Percentiles rank a stretch among this genome's conserved stretches.
phyloP scores from a whole-genome alignment of 768 basidiomycete species.

The Suillus lakei region DNA sequence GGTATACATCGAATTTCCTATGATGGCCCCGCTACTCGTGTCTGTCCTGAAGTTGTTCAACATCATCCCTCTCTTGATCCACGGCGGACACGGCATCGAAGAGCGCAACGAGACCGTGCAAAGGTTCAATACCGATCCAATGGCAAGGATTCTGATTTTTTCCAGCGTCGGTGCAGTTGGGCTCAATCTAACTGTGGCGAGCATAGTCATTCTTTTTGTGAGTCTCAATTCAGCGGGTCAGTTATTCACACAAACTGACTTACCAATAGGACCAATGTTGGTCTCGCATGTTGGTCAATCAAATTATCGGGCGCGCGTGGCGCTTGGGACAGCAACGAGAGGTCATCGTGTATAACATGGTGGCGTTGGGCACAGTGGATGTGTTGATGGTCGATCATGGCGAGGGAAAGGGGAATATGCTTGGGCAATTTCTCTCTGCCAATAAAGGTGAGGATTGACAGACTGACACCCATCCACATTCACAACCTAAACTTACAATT shows the following conservation, averaged over 20 bases:
- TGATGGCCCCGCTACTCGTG: neutral
- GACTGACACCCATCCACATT: too few species aligned
- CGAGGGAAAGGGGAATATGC: conserved; percentile 16
- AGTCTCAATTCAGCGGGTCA: too few species aligned
- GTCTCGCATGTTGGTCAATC: conserved; percentile 18
- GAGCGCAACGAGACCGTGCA: neutral
- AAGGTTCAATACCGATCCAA: neutral
- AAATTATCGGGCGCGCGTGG: conserved; percentile 19
- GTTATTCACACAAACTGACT: too few species aligned
- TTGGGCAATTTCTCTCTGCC: conserved; percentile 10
- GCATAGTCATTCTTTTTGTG: conserved; percentile 29
- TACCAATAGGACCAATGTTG: conserved; percentile 18
- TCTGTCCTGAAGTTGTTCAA: neutral
- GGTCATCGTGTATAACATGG: conserved; percentile 16
- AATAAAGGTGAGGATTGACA: too few species aligned
- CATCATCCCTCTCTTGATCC: neutral
- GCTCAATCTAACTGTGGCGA: conserved; percentile 27
- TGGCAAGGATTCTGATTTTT: conserved; percentile 21
- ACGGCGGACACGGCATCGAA: neutral
- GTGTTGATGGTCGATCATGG: conserved; percentile 17
- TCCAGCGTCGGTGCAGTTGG: conserved; percentile 28
- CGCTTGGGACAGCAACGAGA: conserved; percentile 14
- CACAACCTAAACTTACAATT: too few species aligned
- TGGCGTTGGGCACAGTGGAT: conserved; percentile 15
- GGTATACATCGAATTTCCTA: neutral